Percentiles rank a stretch among this genome's conserved stretches.
Conservation (phyloP, 306 rosid species). For the Vigna unguiculata region DNA sequence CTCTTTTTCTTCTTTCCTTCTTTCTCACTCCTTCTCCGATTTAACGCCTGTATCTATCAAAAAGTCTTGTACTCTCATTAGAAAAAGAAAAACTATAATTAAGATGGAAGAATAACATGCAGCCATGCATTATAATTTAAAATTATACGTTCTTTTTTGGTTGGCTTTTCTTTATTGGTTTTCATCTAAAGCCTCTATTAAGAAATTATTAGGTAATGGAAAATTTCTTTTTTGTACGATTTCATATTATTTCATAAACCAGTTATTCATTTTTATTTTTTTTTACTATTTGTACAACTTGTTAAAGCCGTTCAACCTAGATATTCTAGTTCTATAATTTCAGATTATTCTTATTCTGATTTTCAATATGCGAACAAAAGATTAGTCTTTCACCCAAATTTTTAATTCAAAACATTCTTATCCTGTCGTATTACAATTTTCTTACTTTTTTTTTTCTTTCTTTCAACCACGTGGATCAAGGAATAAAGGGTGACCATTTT, state of each 20-base stretch:
- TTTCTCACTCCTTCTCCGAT: too few relatives aligned
- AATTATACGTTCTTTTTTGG: background rate
- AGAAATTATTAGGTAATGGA: background rate
- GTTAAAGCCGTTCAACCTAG: background rate
- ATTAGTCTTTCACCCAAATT: background rate
- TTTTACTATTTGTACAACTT: background rate
- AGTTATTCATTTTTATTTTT: background rate
- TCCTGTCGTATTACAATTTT: background rate
- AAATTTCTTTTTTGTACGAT: background rate
- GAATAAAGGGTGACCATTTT: background rate
- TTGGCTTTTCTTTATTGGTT: background rate
- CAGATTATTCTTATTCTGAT: background rate
- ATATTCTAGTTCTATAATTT: background rate
- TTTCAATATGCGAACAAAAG: background rate
- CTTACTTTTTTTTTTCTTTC: background rate
- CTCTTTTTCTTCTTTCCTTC: too few relatives aligned
- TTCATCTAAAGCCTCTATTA: background rate
- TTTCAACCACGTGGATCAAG: constrained; percentile 2
- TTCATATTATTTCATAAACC: background rate
- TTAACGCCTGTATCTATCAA: too few relatives aligned
- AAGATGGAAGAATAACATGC: background rate
- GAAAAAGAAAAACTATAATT: too few relatives aligned
- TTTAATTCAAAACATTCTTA: background rate
- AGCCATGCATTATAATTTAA: background rate
- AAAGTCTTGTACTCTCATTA: too few relatives aligned